Conservation (phyloP, 1,139 yeast genomes). For the Lodderomyces metapsilosis region DNA sequence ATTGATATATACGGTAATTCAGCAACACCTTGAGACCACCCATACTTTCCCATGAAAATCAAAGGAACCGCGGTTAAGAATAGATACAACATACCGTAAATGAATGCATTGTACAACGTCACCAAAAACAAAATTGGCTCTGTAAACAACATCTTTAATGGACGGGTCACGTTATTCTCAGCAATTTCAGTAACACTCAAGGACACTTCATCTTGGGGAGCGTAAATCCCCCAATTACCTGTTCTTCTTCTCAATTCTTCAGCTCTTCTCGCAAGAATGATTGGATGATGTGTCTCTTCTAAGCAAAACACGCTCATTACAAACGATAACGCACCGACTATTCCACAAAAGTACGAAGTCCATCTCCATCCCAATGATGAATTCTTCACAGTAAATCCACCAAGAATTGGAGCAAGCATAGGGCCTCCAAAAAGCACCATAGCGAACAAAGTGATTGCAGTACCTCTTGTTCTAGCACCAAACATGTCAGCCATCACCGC, state of each 20-base stretch:
- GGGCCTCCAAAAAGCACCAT: slow-evolving; percentile 46
- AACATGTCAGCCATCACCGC: slow-evolving; percentile 44
- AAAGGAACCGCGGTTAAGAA: slow-evolving; percentile 79
- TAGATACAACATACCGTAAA: slow-evolving; percentile 78
- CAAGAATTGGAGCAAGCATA: slow-evolving; percentile 43
- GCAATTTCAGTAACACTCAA: slow-evolving; percentile 62
- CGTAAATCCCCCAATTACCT: slow-evolving; percentile 77
- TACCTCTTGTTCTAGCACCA: slow-evolving; percentile 32
- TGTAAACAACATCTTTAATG: slow-evolving; percentile 60
- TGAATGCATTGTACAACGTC: slow-evolving; percentile 75
- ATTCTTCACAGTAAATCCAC: slow-evolving; percentile 35
- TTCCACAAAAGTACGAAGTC: slow-evolving; percentile 55
- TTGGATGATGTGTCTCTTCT: slow-evolving; percentile 51
- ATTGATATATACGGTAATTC: slow-evolving; percentile 64
- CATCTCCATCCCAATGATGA: slow-evolving; percentile 54
- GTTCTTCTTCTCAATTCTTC: slow-evolving; percentile 54
- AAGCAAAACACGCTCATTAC: slow-evolving; percentile 29
- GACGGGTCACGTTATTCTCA: slow-evolving; percentile 69
- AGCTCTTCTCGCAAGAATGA: slow-evolving; percentile 61
- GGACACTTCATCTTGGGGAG: slow-evolving; percentile 75
- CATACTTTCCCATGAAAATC: slow-evolving; percentile 62
- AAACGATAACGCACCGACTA: slow-evolving; percentile 40
- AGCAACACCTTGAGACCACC: slow-evolving; percentile 50
- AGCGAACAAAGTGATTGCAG: slow-evolving; percentile 34
- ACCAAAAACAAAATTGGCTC: slow-evolving; percentile 75